A percentile compares a stretch with the other conserved stretches of the same genome.
phyloP scores from a whole-genome alignment of 139 green algal genomes.

The Edaphochlamys debaryana region DNA sequence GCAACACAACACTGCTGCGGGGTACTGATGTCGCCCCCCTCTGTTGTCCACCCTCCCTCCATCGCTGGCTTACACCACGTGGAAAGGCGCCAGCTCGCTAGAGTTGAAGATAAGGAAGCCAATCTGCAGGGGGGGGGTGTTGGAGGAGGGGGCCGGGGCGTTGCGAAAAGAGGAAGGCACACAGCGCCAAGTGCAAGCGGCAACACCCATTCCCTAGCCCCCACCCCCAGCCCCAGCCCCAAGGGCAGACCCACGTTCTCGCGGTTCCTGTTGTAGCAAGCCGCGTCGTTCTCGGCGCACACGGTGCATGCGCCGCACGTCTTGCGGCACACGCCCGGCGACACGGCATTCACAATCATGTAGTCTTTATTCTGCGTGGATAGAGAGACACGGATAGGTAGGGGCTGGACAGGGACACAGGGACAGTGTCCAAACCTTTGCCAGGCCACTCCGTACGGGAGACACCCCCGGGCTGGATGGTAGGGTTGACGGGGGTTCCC shows the following conservation, averaged over 20 bases:
- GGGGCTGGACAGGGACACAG: too few relatives aligned
- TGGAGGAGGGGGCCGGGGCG: background rate
- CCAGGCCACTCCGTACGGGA: too few relatives aligned
- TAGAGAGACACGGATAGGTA: too few relatives aligned
- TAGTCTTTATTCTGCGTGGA: slow-evolving; percentile 12
- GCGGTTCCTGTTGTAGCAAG: slow-evolving; percentile 48
- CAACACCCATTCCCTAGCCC: background rate
- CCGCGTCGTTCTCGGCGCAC: slow-evolving; percentile 26
- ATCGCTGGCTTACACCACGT: background rate
- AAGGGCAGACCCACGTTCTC: background rate
- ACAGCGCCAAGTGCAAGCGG: too few relatives aligned
- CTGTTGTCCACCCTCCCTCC: too few relatives aligned
- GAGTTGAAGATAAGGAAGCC: slow-evolving; percentile 38
- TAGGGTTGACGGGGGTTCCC: too few relatives aligned
- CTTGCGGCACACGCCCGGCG: slow-evolving; percentile 38
- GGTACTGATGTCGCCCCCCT: too few relatives aligned
- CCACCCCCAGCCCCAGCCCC: too few relatives aligned
- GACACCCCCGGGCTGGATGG: too few relatives aligned
- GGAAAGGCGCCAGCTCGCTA: slow-evolving; percentile 28
- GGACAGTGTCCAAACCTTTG: too few relatives aligned
- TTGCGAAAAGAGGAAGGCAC: background rate
- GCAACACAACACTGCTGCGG: too few relatives aligned
- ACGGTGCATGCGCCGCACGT: slow-evolving; percentile 31
- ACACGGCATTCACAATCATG: slow-evolving; percentile 29
- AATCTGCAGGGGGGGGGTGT: background rate